Evolutionary conservation across 306 rosid species (phyloP), one percentile per base, ranked within the genome.

Genomic region (Prunus dulcis): DNA sequence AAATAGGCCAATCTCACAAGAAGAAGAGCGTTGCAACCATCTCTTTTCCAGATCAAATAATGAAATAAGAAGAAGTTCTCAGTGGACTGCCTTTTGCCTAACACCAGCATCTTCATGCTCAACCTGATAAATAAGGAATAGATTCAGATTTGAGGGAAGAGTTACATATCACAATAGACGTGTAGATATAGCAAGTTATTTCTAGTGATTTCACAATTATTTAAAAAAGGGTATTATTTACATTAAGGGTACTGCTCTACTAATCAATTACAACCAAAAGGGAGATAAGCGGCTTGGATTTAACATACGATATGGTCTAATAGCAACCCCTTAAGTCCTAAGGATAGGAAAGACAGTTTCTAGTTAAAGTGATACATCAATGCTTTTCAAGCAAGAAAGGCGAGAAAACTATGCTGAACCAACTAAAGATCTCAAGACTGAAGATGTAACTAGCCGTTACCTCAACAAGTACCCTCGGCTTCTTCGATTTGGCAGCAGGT

Each of bases 381-480:
- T 34, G 43, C 9, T 38, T 38, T 38, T 6, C 43, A 38, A 1
- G 2, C 43, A 38, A 38, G 43, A 38, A 1, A 38, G 6, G 43
- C 43, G 9, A 38, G 2, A 38, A 38, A 38, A 38, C 43, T 38
- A 38, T 38, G 43, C 43, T 1, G 9, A 38, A 38, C 43, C 43
- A 38, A 38, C 43, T 38, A 7, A 38, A 6, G 41, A 6, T 34
- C 41, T 34, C 41, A 34, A 34, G 41, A 32, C 38, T 32, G 38
- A 76, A 63, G 53, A 25, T 66, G 28, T 9, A 43, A 76, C 32
- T 45, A 60, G 68, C 22, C 46, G 66, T 84, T 95, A 95, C 98
- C 98, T 95, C 98, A 85, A 92, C 87, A 76, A 86, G 71, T 67
- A 90, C 96, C 87, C 74, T 90, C 3, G 88, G 43, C 75, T 74